A percentile compares a stretch with the other conserved stretches of the same genome.
Evolutionary conservation across 2,329 filamentous ascomycete genomes (phyloP).

Genomic region (Akanthomyces lecanii): DNA sequence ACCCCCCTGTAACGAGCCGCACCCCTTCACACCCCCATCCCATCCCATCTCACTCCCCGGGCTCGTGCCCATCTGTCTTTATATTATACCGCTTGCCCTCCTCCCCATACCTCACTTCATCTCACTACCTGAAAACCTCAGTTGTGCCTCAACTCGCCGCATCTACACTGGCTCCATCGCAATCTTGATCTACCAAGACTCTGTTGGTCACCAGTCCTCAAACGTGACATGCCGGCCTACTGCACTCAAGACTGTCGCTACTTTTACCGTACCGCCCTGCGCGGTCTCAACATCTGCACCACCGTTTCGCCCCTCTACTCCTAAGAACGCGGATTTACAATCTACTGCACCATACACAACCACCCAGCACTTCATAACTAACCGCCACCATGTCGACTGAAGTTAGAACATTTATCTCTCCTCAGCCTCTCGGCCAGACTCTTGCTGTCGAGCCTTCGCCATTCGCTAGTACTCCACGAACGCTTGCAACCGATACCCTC

Average conservation of each 20-base stretch:
- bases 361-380: slow-evolving; percentile 21
- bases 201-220: slow-evolving; percentile 5
- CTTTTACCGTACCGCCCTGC: slow-evolving; percentile 86
- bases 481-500: slow-evolving; percentile 21
- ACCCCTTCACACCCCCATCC: slow-evolving; percentile 11
- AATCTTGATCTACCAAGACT: slow-evolving; percentile 12
- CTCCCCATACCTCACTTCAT: background rate
- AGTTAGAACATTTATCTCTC: slow-evolving; percentile 48
- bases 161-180: slow-evolving; percentile 1
- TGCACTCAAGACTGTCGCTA: slow-evolving; percentile 86
- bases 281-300: slow-evolving; percentile 78
- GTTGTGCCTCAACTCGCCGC: background rate
- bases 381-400: slow-evolving; percentile 32
- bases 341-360: slow-evolving; percentile 2
- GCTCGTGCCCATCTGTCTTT: slow-evolving; percentile 3
- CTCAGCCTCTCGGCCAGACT: slow-evolving; percentile 68
- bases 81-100: slow-evolving; percentile 9
- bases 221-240: slow-evolving; percentile 65
- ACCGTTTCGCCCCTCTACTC: slow-evolving; percentile 71
- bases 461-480: slow-evolving; percentile 18
- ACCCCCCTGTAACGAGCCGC: slow-evolving; percentile 8
- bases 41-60: slow-evolving; percentile 3
- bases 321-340: slow-evolving; percentile 35
- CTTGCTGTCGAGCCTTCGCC: slow-evolving; percentile 47
- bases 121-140: background rate